Evolutionary conservation across 2,329 filamentous ascomycete species (phyloP).

Genomic region (Monilinia fructigena): DNA sequence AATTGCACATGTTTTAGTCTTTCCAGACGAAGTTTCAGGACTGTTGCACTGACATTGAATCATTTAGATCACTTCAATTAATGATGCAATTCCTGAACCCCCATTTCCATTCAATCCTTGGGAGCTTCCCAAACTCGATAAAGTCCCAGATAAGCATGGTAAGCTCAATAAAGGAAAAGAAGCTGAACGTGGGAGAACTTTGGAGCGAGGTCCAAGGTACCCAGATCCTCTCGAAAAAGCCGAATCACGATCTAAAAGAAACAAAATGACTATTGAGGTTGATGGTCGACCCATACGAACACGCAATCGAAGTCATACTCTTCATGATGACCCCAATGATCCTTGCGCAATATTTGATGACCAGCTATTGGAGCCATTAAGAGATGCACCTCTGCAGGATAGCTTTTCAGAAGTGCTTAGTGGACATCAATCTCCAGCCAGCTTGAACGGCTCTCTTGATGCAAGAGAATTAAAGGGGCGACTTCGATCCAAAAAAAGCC

Average conservation of each 20-base stretch:
- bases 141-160: background rate
- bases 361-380: conserved; percentile 37
- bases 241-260: conserved; percentile 31
- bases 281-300: conserved; percentile 32
- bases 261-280: conserved; percentile 34
- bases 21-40: background rate
- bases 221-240: conserved; percentile 35
- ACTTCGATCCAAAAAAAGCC: conserved; percentile 2
- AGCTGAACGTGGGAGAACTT: conserved; percentile 32
- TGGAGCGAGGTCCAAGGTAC: conserved; percentile 29
- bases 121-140: conserved; percentile 7
- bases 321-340: conserved; percentile 36
- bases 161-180: conserved; percentile 27
- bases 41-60: background rate
- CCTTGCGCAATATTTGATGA: conserved; percentile 37
- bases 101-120: conserved; percentile 5
- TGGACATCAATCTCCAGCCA: conserved; percentile 11
- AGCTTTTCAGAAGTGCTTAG: conserved; percentile 35
- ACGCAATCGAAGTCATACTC: conserved; percentile 36
- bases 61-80: conserved; percentile 2
- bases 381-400: conserved; percentile 29
- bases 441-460: conserved; percentile 11
- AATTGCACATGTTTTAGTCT: background rate
- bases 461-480: background rate
- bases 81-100: background rate